Evolutionary conservation across 257 asterid genomes (phyloP).

Genomic region (Solanum paucissectum): DNA sequence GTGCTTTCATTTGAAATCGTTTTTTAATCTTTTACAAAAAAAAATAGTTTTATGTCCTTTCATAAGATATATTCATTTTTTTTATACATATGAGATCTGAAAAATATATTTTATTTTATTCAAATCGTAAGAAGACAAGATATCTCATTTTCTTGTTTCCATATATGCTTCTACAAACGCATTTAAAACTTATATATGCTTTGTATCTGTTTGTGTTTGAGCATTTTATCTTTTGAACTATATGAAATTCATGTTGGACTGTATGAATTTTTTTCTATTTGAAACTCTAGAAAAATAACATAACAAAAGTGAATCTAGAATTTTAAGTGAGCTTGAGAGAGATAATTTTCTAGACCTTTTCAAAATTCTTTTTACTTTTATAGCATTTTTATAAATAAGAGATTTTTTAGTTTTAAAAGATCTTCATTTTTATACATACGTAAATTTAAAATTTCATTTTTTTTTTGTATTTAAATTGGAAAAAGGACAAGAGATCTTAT

Average conservation of each 20-base stretch:
- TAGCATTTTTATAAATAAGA: too few species aligned
- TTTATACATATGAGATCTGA: not conserved
- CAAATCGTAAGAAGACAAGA: not conserved
- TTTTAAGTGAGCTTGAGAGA: not conserved
- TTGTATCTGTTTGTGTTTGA: not conserved
- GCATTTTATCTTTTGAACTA: not conserved
- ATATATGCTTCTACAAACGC: not conserved
- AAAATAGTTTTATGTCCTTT: not conserved
- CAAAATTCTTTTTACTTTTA: too few species aligned
- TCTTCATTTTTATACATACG: too few species aligned
- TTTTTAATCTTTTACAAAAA: not conserved
- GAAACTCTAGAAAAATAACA: not conserved
- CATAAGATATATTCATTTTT: not conserved
- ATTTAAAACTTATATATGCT: not conserved
- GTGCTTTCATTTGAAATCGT: not conserved
- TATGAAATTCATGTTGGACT: not conserved
- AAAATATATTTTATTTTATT: not conserved
- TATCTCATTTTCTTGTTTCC: not conserved
- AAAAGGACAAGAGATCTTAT: too few species aligned
- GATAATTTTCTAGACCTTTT: too few species aligned
- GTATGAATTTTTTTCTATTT: not conserved
- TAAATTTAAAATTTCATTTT: too few species aligned
- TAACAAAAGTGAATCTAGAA: not conserved
- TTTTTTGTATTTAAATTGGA: too few species aligned
- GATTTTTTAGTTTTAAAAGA: too few species aligned